phyloP scores from a whole-genome alignment of 257 asterid species.

The Solanum medicagineum region DNA sequence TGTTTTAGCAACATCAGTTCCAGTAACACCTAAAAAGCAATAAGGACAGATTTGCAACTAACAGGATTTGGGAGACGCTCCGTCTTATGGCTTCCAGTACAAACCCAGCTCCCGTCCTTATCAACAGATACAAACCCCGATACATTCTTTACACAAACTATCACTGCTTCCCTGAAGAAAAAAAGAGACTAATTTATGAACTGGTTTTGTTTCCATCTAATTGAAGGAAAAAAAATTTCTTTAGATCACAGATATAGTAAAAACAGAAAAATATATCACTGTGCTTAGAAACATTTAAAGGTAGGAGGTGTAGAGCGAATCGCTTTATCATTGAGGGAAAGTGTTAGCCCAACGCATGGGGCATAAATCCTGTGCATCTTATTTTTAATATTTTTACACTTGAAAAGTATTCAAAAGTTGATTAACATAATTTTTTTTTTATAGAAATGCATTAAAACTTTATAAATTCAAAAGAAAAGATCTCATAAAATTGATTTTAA shows the following conservation, averaged over 20 bases:
- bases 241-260: background rate
- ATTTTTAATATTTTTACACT: background rate
- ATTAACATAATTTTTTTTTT: background rate
- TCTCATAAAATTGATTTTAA: background rate
- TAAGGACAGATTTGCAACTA: slow-evolving; percentile 6
- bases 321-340: background rate
- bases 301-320: background rate
- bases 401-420: background rate
- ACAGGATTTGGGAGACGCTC: slow-evolving; percentile 57
- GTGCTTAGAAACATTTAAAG: background rate
- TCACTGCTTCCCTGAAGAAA: slow-evolving; percentile 54
- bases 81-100: slow-evolving; percentile 41
- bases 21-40: background rate
- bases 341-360: background rate
- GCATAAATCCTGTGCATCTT: background rate
- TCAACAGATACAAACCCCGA: slow-evolving; percentile 54
- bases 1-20: background rate
- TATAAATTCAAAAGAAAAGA: background rate
- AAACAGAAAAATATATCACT: background rate
- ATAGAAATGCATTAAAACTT: background rate
- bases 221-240: background rate
- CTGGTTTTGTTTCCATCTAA: background rate
- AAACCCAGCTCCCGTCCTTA: slow-evolving; percentile 65
- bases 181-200: background rate
- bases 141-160: slow-evolving; percentile 50